These are phyloP conservation scores for Closterium sp. DNA, from an alignment of 139 green algal genomes.

Conservation along the genomic window DNA sequence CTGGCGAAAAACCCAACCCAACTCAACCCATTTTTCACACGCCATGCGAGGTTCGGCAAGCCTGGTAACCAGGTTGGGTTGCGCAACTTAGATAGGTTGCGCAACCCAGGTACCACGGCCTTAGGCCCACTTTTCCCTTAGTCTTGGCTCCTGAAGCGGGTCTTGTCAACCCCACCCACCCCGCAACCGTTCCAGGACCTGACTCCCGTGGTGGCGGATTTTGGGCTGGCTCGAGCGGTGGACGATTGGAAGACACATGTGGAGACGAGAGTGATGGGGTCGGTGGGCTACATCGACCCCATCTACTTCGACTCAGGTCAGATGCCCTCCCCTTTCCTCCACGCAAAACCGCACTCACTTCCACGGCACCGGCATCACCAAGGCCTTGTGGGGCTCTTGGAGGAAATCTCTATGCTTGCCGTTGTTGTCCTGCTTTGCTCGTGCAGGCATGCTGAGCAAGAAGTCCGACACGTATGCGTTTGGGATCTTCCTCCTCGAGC, in stretches of 20 bases:
- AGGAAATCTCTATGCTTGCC: too few relatives aligned
- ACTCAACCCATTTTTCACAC: too few relatives aligned
- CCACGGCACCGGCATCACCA: too few relatives aligned
- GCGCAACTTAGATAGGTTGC: neutral
- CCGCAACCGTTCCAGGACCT: too few relatives aligned
- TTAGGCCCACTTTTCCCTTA: neutral
- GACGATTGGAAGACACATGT: constrained; percentile 6
- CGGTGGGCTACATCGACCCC: neutral
- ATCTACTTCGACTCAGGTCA: constrained; percentile 2
- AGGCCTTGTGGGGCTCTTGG: too few relatives aligned
- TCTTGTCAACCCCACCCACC: too few relatives aligned
- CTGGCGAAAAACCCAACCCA: too few relatives aligned
- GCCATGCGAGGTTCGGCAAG: too few relatives aligned
- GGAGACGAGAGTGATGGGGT: neutral
- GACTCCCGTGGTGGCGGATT: neutral
- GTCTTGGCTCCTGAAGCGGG: neutral
- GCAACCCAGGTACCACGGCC: neutral
- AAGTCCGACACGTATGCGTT: neutral
- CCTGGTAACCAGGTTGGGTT: too few relatives aligned
- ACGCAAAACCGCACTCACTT: neutral
- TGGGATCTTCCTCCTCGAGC: neutral
- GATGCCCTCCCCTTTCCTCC: neutral
- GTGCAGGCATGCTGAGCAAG: neutral
- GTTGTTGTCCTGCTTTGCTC: neutral
- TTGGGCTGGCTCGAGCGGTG: neutral